Evolutionary conservation across 768 basidiomycete species (phyloP), one percentile per base, ranked within the genome.

Genomic region (Fomitopsis pulvina): DNA sequence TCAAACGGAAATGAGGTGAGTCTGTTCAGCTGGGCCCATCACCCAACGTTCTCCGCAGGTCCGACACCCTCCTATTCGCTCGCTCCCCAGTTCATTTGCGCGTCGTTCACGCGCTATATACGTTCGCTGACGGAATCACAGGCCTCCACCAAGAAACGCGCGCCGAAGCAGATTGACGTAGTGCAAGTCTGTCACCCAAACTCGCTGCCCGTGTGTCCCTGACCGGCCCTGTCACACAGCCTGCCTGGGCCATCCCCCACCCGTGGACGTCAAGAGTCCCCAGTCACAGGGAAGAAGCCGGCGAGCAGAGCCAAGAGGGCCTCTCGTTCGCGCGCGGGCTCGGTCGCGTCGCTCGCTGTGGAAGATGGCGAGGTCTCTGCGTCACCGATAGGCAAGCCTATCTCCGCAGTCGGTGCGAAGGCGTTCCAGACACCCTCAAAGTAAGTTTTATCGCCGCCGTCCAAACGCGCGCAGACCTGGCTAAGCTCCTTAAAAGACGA

Each of bases 131-230:
- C 41, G 9, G 4, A 4, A 4, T 37, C 6, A 22, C 51, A 57
- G 59, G 52, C 44, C 40, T 24, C 57, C 32, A 18, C 41, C 11
- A 41, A 54, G 49, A 58, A 52, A 30, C 52, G 45, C 25, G 41
- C 52, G 9, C 63, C 66, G 1, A 64, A 65, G 62, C 62, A 63
- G 46, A 63, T 67, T 5, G 63, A 67, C 2, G 65, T 67, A 41
- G 57, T 61, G 68, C 68, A 42, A 57, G 68, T 61, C 14, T 22
- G 7, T 39, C 38, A n/a, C n/a, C 20, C 4, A 9, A 20, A 4
- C 41, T 6, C 16, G 3, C 16, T 27, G 12, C 7, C n/a, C 32
- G 12, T 43, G n/a, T 4, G 14, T 43, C 18, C 18, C 30, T 37
- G 18, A 41, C 39, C 10, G 28, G 41, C 21, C 2, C 40, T n/a